phyloP scores from a whole-genome alignment of 148 eudicot genomes.

The Arbutus unedo region DNA sequence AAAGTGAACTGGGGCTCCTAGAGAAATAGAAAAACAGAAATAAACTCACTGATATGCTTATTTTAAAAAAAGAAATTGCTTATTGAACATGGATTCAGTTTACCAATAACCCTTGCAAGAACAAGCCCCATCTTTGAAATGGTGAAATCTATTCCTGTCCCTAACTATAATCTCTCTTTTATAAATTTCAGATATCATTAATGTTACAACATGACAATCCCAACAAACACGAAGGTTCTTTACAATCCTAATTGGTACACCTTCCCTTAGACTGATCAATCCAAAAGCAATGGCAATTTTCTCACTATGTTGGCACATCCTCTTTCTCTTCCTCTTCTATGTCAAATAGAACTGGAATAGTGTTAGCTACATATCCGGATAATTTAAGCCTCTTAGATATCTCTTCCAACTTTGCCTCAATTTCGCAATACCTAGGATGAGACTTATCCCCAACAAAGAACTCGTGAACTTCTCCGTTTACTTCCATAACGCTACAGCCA shows the following conservation, averaged over 20 bases:
- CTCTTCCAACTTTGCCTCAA: slow-evolving; percentile 19
- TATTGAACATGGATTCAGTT: not conserved
- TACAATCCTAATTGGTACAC: slow-evolving; percentile 18
- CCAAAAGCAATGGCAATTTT: slow-evolving; percentile 18
- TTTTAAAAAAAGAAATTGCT: not conserved
- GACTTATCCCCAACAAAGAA: slow-evolving; percentile 13
- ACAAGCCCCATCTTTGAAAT: slow-evolving; percentile 13
- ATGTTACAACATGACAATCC: slow-evolving; percentile 17
- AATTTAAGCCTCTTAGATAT: slow-evolving; percentile 11
- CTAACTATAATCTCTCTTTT: slow-evolving; percentile 11
- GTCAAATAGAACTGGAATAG: slow-evolving; percentile 13
- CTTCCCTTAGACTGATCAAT: slow-evolving; percentile 14
- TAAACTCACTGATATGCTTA: not conserved
- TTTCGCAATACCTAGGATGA: slow-evolving; percentile 10
- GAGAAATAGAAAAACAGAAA: not conserved
- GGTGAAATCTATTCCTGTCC: slow-evolving; percentile 17
- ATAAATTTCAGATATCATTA: slow-evolving; percentile 12
- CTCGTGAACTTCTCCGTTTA: slow-evolving; percentile 17
- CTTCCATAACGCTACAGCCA: slow-evolving; percentile 18
- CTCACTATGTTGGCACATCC: slow-evolving; percentile 17
- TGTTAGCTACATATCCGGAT: slow-evolving; percentile 12
- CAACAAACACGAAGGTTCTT: slow-evolving; percentile 20
- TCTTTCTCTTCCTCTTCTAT: slow-evolving; percentile 19
- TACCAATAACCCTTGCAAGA: slow-evolving; percentile 13
- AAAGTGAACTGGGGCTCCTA: not conserved